Conservation (phyloP, 2,329 filamentous ascomycete species). For the Alternaria sp. region DNA sequence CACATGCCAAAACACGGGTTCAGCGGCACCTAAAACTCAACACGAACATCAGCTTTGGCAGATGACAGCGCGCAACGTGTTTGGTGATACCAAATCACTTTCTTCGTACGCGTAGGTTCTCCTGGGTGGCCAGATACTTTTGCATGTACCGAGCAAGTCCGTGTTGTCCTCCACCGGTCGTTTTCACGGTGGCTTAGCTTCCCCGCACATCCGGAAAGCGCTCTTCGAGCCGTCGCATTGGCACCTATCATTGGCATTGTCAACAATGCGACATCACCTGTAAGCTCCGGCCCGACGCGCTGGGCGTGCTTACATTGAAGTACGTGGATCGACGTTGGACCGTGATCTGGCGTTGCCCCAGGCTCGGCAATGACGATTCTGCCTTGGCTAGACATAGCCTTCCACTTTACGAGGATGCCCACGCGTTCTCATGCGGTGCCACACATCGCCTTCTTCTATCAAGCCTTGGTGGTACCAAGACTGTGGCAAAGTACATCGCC, state of each 20-base stretch:
- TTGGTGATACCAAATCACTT: background rate
- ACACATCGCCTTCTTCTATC: background rate
- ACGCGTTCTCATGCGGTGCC: background rate
- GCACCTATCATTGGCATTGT: background rate
- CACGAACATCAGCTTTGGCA: background rate
- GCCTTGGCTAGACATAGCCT: slow-evolving; percentile 14
- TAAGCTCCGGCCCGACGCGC: slow-evolving; percentile 1
- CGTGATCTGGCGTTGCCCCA: slow-evolving; percentile 11
- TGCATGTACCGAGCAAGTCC: background rate
- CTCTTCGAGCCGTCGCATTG: background rate
- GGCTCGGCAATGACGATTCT: slow-evolving; percentile 23
- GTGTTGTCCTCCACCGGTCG: background rate
- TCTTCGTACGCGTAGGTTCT: background rate
- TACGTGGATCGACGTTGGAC: slow-evolving; percentile 9
- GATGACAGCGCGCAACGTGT: background rate
- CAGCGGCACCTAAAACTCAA: background rate
- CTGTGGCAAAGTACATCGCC: background rate
- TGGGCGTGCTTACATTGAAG: slow-evolving; percentile 6
- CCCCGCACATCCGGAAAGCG: slow-evolving; percentile 4
- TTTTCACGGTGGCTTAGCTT: slow-evolving; percentile 1
- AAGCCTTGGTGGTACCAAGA: background rate
- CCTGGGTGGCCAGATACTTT: background rate
- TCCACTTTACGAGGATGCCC: background rate
- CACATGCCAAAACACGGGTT: background rate
- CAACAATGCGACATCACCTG: background rate